Conservation (phyloP, 768 basidiomycete genomes). For the Dioszegia aurantiaca region DNA sequence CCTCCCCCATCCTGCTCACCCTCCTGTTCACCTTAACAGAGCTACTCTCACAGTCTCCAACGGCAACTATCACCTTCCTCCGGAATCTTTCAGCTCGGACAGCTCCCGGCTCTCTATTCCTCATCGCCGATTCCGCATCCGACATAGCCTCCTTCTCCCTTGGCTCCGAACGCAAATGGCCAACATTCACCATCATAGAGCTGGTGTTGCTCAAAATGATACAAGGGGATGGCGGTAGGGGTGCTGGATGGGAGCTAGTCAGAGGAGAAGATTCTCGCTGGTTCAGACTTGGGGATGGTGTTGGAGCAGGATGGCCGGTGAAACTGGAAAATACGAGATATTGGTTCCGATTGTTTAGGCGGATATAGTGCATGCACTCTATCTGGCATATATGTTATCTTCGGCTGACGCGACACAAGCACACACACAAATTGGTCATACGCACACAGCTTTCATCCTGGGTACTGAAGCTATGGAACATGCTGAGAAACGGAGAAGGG, state of each 20-base stretch:
- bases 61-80: constrained; percentile 35
- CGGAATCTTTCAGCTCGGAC: constrained; percentile 21
- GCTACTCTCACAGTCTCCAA: constrained; percentile 47
- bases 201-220: constrained; percentile 14
- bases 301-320: constrained; percentile 41
- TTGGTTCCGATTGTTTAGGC: constrained; percentile 44
- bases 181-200: constrained; percentile 40
- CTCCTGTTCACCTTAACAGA: constrained; percentile 51
- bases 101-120: constrained; percentile 33
- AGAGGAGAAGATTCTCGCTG: constrained; percentile 40
- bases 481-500: too few species aligned
- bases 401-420: too few species aligned
- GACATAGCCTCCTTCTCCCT: constrained; percentile 40
- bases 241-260: constrained; percentile 37
- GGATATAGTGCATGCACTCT: neutral
- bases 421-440: too few species aligned
- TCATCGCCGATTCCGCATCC: constrained; percentile 46
- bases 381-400: too few species aligned
- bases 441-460: too few species aligned
- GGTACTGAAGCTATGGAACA: too few species aligned
- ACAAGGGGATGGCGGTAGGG: neutral
- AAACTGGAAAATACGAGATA: constrained; percentile 52
- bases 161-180: constrained; percentile 46
- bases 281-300: constrained; percentile 42
- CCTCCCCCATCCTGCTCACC: constrained; percentile 38